These are phyloP conservation scores for Epichloe glyceriae DNA, from an alignment of 2,329 filamentous ascomycete genomes.

Conservation along the genomic window DNA sequence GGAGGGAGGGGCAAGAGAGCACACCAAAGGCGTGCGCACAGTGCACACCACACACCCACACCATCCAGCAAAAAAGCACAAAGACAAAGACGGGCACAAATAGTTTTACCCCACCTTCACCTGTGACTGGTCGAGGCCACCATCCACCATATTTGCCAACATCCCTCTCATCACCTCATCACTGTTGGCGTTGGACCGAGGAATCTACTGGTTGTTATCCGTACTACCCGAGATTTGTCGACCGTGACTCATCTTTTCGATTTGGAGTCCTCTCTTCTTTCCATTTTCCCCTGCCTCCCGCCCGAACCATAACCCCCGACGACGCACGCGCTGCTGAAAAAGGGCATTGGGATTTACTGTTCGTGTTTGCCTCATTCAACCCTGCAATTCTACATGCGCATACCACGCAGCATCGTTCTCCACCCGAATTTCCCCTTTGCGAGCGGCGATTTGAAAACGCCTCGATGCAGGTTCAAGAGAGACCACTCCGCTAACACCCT, in stretches of 20 bases:
- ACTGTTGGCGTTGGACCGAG: neutral
- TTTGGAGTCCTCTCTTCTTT: neutral
- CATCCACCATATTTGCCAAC: constrained; percentile 4
- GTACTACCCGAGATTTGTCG: neutral
- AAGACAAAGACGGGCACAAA: constrained; percentile 2
- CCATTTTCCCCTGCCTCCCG: neutral
- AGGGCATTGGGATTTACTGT: neutral
- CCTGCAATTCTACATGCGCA: neutral
- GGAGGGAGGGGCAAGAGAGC: neutral
- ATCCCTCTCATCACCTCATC: neutral
- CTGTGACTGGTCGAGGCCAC: constrained; percentile 6
- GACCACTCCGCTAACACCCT: neutral
- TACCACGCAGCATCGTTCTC: neutral
- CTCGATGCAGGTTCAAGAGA: neutral
- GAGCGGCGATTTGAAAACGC: neutral
- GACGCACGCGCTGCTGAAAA: neutral
- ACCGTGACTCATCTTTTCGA: neutral
- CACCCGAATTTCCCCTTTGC: neutral
- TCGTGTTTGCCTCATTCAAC: neutral
- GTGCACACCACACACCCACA: neutral
- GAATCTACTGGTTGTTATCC: neutral
- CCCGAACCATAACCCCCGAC: neutral
- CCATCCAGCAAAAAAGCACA: neutral
- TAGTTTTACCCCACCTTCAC: constrained; percentile 8
- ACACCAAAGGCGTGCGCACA: neutral